Conservation (phyloP, 306 rosid genomes). For the Clitoria ternatea region DNA sequence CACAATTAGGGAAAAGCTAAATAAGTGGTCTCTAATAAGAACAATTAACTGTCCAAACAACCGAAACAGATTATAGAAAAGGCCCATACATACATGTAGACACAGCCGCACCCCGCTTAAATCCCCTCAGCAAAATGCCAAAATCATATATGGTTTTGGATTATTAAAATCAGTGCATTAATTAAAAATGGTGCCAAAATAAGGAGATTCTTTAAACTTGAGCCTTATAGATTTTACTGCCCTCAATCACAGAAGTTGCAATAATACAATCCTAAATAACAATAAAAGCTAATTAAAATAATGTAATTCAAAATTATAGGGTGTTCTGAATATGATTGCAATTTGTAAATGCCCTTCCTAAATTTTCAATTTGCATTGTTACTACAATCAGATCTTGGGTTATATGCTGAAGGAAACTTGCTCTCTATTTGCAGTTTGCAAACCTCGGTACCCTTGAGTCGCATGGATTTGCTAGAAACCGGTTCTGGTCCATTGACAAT, state of each 20-base stretch:
- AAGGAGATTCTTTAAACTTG: not conserved
- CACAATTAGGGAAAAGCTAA: not conserved
- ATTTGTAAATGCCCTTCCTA: not conserved
- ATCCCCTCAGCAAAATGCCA: not conserved
- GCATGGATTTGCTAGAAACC: slow-evolving; percentile 92
- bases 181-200: not conserved
- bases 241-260: not conserved
- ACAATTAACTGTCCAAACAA: not conserved
- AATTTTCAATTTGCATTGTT: not conserved
- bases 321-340: slow-evolving; percentile 1
- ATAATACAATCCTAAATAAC: not conserved
- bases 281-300: not conserved
- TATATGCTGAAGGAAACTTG: slow-evolving; percentile 26
- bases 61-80: not conserved
- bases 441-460: slow-evolving; percentile 59
- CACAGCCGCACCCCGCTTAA: not conserved
- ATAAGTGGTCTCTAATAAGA: not conserved
- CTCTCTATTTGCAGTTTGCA: slow-evolving; percentile 59
- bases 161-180: not conserved
- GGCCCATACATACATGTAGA: not conserved
- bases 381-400: slow-evolving; percentile 1
- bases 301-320: not conserved
- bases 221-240: not conserved
- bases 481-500: slow-evolving; percentile 61
- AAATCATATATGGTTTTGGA: not conserved